Evolutionary conservation across 2,329 filamentous ascomycete genomes (phyloP).

Genomic region (Fusarium caatingaense): DNA sequence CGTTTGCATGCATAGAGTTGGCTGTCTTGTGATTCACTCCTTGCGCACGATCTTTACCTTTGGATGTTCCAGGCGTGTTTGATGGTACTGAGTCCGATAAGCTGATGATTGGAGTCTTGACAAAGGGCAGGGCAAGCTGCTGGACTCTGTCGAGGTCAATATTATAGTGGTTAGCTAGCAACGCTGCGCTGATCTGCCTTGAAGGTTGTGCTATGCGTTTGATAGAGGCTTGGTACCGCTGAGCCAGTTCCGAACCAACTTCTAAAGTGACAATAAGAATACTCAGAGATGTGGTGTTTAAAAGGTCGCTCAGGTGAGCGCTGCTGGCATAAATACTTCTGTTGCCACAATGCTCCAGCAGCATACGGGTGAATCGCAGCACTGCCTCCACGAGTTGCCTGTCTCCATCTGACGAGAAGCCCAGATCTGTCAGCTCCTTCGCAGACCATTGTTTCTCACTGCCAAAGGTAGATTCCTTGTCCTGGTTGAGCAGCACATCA

Average conservation of each 20-base stretch:
- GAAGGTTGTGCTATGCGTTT: constrained; percentile 76
- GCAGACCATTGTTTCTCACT: constrained; percentile 59
- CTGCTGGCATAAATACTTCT: constrained; percentile 97
- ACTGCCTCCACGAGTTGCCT: constrained; percentile 81
- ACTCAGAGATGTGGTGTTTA: constrained; percentile 86
- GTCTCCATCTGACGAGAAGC: constrained; percentile 81
- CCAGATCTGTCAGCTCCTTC: constrained; percentile 65
- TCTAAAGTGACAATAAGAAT: constrained; percentile 83
- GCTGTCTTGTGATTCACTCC: constrained; percentile 59
- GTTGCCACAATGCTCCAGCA: constrained; percentile 96
- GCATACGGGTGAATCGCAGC: constrained; percentile 84
- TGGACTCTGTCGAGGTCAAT: constrained; percentile 84
- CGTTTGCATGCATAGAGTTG: constrained; percentile 79
- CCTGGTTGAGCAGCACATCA: constrained; percentile 71
- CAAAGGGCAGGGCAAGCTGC: constrained; percentile 84
- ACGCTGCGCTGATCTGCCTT: constrained; percentile 74
- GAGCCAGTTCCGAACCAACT: constrained; percentile 85
- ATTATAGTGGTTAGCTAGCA: constrained; percentile 87
- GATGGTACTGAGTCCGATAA: constrained; percentile 64
- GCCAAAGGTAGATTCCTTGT: constrained; percentile 62
- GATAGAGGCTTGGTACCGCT: constrained; percentile 90
- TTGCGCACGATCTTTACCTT: constrained; percentile 78
- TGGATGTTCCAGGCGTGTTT: constrained; percentile 67
- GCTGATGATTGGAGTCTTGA: constrained; percentile 72
- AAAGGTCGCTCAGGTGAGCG: constrained; percentile 84